Evolutionary conservation across 345 rosid genomes (phyloP).

Genomic region (Gossypium thurberi): DNA sequence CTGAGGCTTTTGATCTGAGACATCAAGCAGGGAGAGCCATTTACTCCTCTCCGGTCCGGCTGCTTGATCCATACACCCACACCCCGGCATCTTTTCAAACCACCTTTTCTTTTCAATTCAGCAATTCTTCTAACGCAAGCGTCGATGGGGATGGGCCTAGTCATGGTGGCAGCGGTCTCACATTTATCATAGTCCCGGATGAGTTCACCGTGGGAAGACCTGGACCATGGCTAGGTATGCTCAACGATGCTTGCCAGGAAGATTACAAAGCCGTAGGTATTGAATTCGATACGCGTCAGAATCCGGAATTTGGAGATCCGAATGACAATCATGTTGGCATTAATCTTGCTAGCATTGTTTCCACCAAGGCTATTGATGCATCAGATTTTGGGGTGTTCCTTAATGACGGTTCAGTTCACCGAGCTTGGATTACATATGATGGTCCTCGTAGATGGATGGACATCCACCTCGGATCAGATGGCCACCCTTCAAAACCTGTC

Average conservation of each 20-base stretch:
- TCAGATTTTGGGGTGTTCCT: constrained; percentile 34
- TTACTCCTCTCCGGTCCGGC: constrained; percentile 35
- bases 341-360: constrained; percentile 41
- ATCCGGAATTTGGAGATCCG: constrained; percentile 43
- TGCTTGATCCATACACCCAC: constrained; percentile 28
- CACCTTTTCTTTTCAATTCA: constrained; percentile 39
- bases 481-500: constrained; percentile 19
- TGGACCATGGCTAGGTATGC: constrained; percentile 52
- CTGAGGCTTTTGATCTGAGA: constrained; percentile 26
- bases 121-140: constrained; percentile 15
- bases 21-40: constrained; percentile 45
- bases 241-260: constrained; percentile 49
- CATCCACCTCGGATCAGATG: constrained; percentile 26
- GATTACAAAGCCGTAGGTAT: constrained; percentile 40
- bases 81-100: constrained; percentile 38
- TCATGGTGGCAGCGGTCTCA: constrained; percentile 41
- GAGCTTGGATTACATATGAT: constrained; percentile 37
- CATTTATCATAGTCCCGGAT: constrained; percentile 44
- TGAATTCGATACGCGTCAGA: constrained; percentile 35
- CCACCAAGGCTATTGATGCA: constrained; percentile 27
- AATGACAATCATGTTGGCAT: constrained; percentile 52
- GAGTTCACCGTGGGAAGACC: constrained; percentile 50
- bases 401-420: constrained; percentile 39
- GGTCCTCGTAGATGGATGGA: constrained; percentile 37
- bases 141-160: not conserved